Base-by-base conservation (phyloP, 148 eudicot species). In the Silene conica region DNA sequence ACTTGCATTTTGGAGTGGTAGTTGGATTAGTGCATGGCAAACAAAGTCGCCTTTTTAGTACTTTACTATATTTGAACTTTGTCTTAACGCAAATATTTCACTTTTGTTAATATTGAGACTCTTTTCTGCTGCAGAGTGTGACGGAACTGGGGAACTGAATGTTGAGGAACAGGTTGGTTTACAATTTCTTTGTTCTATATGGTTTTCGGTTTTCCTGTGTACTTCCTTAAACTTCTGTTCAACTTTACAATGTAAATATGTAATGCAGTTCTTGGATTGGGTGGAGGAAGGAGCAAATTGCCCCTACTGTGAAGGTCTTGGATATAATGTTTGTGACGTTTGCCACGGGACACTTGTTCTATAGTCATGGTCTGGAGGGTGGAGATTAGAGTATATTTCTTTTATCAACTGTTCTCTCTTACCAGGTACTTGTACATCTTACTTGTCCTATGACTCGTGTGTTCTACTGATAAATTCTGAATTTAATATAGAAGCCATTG, bases 221-320 rank as follows among this genome's bases (percentile, higher is more conserved):
- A 18, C 71, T 54, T 16, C 20, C 25, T 54, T 62, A 13, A 43
- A 65, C 3, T 79, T 60, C 43, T 56, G 25, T 65, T 73, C 48
- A 28, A 28, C 31, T 28, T 28, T 28, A 28, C 31, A 28, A 28
- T 28, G n/a, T 15, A 48, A 26, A n/a, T n/a, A n/a, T n/a, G n/a
- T n/a, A n/a, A n/a, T 85, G 87, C 96, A 95, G 98, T 95, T 95
- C 82, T 1, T 90, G 86, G 98, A 95, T 72, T 95, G 98, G 98
- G 86, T 86, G 69, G 97, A 84, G 60, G 98, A 87, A 71, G 93
- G 83, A 82, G 61, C 86, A 11, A 90, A 88, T 63, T 95, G 98
- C 64, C 93, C 97, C 8, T 95, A 95, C 67, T 95, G 98, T 79
- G 91, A 86, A 77, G 98, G 98, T 72, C 81, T 72, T 52, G 98